Percentiles rank a stretch among this genome's conserved stretches.
Conservation (phyloP, 148 eudicot genomes). For the Chenopodium formosanum region DNA sequence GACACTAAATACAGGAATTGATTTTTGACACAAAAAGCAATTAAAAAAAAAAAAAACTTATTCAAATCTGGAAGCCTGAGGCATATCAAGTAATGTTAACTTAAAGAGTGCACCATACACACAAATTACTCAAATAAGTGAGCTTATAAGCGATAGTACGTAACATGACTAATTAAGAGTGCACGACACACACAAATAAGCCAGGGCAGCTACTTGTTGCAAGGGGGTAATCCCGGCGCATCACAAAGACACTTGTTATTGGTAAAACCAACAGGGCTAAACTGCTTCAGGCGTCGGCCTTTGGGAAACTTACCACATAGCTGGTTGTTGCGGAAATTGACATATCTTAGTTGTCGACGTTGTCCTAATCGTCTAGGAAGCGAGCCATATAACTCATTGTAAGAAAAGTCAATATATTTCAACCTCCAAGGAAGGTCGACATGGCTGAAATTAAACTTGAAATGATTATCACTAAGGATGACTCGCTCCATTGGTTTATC, state of each 20-base stretch:
- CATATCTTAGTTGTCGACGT: conserved; percentile 11
- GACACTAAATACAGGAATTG: too few species aligned
- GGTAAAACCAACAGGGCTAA: not conserved
- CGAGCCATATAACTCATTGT: conserved; percentile 48
- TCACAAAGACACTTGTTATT: conserved; percentile 21
- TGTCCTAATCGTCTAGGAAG: conserved; percentile 31
- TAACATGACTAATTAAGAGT: too few species aligned
- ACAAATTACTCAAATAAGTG: too few species aligned
- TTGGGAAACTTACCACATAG: conserved; percentile 22
- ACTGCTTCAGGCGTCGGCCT: conserved; percentile 16
- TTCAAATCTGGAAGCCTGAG: too few species aligned
- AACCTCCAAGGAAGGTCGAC: conserved; percentile 31
- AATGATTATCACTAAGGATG: conserved; percentile 30
- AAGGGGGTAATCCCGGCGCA: too few species aligned
- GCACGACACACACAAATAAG: too few species aligned
- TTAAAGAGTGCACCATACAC: too few species aligned
- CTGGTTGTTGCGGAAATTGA: conserved; percentile 50
- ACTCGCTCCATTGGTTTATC: not conserved
- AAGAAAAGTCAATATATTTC: conserved; percentile 35
- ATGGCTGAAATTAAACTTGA: conserved; percentile 40
- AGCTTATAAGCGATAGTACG: too few species aligned
- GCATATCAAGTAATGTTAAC: too few species aligned
- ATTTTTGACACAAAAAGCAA: too few species aligned
- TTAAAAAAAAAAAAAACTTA: not conserved
- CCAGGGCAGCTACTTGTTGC: too few species aligned